These are phyloP conservation scores for Oxyria digyna DNA, from an alignment of 148 eudicot species.

Conservation along the genomic window DNA sequence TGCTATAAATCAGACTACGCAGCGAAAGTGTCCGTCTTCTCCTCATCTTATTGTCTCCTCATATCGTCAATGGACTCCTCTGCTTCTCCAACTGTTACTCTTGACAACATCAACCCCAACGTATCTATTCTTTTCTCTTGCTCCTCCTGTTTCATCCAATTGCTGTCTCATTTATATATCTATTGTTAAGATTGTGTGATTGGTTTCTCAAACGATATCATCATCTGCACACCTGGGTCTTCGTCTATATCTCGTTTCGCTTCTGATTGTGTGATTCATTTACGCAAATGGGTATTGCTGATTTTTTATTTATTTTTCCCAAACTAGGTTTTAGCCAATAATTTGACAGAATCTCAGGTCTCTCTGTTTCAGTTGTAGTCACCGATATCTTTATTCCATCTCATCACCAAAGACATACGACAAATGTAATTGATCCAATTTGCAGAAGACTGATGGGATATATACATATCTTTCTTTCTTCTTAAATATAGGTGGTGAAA, in stretches of 20 bases:
- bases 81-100: background rate
- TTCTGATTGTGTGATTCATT: background rate
- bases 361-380: no score
- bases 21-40: no score
- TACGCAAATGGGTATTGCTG: background rate
- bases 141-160: no score
- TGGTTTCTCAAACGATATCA: background rate
- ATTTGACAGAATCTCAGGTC: background rate
- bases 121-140: background rate
- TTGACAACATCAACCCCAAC: constrained; percentile 8
- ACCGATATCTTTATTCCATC: no score
- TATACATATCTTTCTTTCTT: background rate
- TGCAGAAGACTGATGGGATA: no score
- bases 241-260: background rate
- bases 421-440: no score
- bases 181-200: no score
- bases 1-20: no score
- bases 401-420: no score
- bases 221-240: background rate
- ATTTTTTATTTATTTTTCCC: background rate
- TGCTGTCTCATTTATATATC: no score
- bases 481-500: background rate
- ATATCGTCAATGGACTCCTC: constrained; percentile 3
- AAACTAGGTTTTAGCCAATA: background rate
- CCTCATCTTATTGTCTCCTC: no score